Base-by-base conservation (phyloP, 2,329 filamentous ascomycete genomes). In the Tolypocladium sp. region DNA sequence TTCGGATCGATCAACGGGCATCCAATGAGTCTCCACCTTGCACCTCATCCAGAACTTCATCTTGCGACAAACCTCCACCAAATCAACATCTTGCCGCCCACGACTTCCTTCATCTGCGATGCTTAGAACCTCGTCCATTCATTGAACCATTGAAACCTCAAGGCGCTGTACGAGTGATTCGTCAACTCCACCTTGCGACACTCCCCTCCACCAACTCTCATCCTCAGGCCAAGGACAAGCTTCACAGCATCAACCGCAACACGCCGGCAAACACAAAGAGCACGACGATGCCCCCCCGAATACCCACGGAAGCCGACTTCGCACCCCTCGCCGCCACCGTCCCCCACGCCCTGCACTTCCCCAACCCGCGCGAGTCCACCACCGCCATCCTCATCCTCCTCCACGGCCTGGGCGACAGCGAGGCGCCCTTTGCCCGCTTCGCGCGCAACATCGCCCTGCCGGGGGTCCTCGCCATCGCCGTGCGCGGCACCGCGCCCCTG, bases 371-470 rank as follows among this genome's bases (percentile, higher is more conserved):
- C 42, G 83, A 88, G 61, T 82, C 82, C 15, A 84, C 88, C 12
- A 89, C 86, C 51, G 88, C 92, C 66, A 80, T 95, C 65, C 84
- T 96, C 62, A 76, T 96, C 68, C 82, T 96, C 57, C 84, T 96
- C 60, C 92, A 96, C 73, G 91, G 91, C 63, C 82, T 96, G 15
- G 92, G 92, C 62, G 92, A 96, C 74, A 85, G 82, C 40, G 82
- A 90, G 61, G 68, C 71, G 3, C 79, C 89, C 41, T 95, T 94
- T 71, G 81, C 83, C 61, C 75, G 76, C 52, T 88, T 96, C 62
- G 90, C 86, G 25, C 77, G 79, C 59, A 85, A 84, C 64, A 75
- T 96, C 61, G 79, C 82, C 61, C 83, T 96, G 3, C 91, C 91
- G 0, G 89, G 92, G 67, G 92, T 92, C 57, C 82, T 87, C 59